These are phyloP conservation scores for Scedosporium boydii DNA, from an alignment of 2,329 filamentous ascomycete genomes.

Conservation along the genomic window DNA sequence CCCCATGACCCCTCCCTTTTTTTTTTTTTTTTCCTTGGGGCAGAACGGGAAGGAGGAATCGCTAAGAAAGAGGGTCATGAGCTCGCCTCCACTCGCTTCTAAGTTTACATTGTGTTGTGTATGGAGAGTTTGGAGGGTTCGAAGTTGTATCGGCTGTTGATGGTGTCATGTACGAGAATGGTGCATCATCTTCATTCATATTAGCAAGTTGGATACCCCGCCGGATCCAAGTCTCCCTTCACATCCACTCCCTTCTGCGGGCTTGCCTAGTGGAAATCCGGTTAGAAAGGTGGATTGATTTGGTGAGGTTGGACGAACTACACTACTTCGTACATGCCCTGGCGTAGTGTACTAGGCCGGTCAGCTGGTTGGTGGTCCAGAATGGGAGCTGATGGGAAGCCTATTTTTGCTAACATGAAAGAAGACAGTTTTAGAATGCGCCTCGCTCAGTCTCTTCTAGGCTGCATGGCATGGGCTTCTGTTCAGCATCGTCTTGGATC, in stretches of 20 bases:
- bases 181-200: background rate
- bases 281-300: background rate
- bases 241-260: background rate
- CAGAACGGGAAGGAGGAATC: background rate
- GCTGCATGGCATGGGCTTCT: too few relatives aligned
- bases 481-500: too few relatives aligned
- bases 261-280: too few relatives aligned
- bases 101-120: background rate
- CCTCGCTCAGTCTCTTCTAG: too few relatives aligned
- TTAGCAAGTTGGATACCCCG: background rate
- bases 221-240: background rate
- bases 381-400: too few relatives aligned
- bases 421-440: too few relatives aligned
- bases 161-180: background rate
- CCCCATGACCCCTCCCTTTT: background rate
- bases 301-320: too few relatives aligned
- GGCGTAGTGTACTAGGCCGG: too few relatives aligned
- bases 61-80: background rate
- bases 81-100: background rate
- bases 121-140: background rate
- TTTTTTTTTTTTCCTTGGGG: background rate
- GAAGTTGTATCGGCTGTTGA: background rate
- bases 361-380: too few relatives aligned
- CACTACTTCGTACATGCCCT: too few relatives aligned
- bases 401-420: too few relatives aligned